Percentiles rank a stretch among this genome's conserved stretches.
Evolutionary conservation across 129 eudicot genomes (phyloP).

Genomic region (sunflower (Helianthus annuus)): DNA sequence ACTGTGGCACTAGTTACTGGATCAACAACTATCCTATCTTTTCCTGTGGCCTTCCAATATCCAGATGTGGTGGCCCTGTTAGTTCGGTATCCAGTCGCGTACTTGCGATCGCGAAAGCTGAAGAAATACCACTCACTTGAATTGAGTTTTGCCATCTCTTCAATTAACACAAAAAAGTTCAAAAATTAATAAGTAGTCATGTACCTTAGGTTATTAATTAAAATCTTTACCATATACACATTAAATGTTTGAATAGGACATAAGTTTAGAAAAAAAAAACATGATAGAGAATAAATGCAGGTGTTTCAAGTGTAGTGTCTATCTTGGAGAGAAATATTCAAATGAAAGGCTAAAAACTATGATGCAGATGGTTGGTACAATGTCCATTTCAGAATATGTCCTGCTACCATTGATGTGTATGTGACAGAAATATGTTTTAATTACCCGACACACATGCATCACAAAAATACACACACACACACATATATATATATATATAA

Average conservation of each 20-base stretch:
- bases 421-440: slow-evolving; percentile 31
- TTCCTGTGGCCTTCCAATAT: slow-evolving; percentile 97
- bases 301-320: slow-evolving; percentile 12
- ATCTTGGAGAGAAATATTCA: slow-evolving; percentile 16
- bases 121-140: slow-evolving; percentile 96
- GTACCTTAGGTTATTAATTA: slow-evolving; percentile 13
- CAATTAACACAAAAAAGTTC: slow-evolving; percentile 15
- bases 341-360: slow-evolving; percentile 31
- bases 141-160: slow-evolving; percentile 83
- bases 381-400: slow-evolving; percentile 42
- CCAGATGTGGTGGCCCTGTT: slow-evolving; percentile 83
- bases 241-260: slow-evolving; percentile 1
- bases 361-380: slow-evolving; percentile 31
- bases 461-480: not conserved
- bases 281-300: slow-evolving; percentile 1
- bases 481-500: too few relatives aligned
- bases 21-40: slow-evolving; percentile 69
- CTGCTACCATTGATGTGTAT: slow-evolving; percentile 16
- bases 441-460: slow-evolving; percentile 30
- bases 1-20: slow-evolving; percentile 43
- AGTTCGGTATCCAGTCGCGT: slow-evolving; percentile 83
- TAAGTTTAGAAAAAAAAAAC: not conserved
- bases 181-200: not conserved
- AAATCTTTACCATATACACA: slow-evolving; percentile 5
- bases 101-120: slow-evolving; percentile 93